Conservation (phyloP, 176 grass and related monocot species). For the Elaeis guineensis region DNA sequence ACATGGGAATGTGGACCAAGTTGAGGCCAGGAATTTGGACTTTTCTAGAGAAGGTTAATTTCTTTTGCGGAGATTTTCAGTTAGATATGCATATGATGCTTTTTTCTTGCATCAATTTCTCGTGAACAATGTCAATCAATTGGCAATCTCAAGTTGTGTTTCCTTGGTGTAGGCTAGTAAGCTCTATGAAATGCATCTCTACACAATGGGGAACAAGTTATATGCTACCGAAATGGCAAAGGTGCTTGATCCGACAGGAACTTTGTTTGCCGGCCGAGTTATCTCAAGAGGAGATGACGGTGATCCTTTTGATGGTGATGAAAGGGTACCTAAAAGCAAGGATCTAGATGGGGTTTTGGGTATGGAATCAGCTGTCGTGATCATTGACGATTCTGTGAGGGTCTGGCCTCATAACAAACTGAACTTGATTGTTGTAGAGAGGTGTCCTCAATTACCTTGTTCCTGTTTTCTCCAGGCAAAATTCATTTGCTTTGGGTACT, state of each 20-base stretch:
- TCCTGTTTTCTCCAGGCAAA: constrained; percentile 11
- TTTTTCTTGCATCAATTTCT: too few relatives aligned
- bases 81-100: too few relatives aligned
- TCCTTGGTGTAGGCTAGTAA: constrained; percentile 60
- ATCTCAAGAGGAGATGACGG: constrained; percentile 78
- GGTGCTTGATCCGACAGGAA: constrained; percentile 74
- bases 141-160: background rate
- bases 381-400: constrained; percentile 85
- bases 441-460: constrained; percentile 31
- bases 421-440: constrained; percentile 96
- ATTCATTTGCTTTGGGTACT: background rate
- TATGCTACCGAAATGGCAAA: constrained; percentile 99
- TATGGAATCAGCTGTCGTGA: constrained; percentile 92
- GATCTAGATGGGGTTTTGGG: constrained; percentile 95
- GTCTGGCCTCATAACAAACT: constrained; percentile 96
- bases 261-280: constrained; percentile 80
- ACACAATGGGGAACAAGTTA: constrained; percentile 97
- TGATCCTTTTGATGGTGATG: constrained; percentile 67
- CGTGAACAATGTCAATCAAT: too few relatives aligned
- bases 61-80: background rate
- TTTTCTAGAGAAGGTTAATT: constrained; percentile 82
- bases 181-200: constrained; percentile 85
- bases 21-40: constrained; percentile 97
- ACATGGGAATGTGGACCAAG: constrained; percentile 99
- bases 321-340: constrained; percentile 86